phyloP scores from a whole-genome alignment of 2,329 filamentous ascomycete genomes.

The Phoma sp. region DNA sequence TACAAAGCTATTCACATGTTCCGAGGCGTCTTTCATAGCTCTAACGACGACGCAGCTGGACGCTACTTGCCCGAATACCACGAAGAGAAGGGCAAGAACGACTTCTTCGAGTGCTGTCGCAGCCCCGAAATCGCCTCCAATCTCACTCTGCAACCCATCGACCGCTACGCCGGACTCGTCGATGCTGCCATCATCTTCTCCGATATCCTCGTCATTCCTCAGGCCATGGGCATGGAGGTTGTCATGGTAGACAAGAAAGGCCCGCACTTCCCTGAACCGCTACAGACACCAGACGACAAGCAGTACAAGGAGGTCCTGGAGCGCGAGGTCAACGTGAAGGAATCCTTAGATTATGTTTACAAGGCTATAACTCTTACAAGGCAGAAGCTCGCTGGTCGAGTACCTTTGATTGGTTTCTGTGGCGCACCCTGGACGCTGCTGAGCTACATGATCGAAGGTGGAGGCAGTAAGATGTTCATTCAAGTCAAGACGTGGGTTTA shows the following conservation, averaged over 20 bases:
- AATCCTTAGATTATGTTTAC: constrained; percentile 92
- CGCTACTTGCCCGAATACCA: constrained; percentile 98
- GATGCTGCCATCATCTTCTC: constrained; percentile 99
- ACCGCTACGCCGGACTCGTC: constrained; percentile 86
- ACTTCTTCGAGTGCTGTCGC: constrained; percentile 98
- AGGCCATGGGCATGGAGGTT: constrained; percentile 98
- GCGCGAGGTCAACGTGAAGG: constrained; percentile 80
- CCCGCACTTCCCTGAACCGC: constrained; percentile 87
- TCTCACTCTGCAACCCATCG: constrained; percentile 91
- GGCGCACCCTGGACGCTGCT: constrained; percentile 96
- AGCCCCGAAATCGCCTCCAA: constrained; percentile 91
- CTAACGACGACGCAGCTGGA: constrained; percentile 67
- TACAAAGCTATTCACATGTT: constrained; percentile 50
- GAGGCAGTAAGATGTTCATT: constrained; percentile 92
- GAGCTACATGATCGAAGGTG: constrained; percentile 99
- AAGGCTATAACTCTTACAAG: constrained; percentile 91
- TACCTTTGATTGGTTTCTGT: constrained; percentile 95
- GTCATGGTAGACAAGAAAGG: constrained; percentile 99
- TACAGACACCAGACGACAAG: constrained; percentile 77
- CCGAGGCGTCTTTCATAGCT: not conserved
- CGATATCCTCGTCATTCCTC: constrained; percentile 95
- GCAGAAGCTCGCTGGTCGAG: constrained; percentile 83
- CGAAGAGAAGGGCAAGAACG: constrained; percentile 84
- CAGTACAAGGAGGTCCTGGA: constrained; percentile 82
- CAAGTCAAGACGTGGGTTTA: constrained; percentile 98